Conservation (phyloP, 192 early-diverging fungal genomes). For the Helicostylum pulchrum region DNA sequence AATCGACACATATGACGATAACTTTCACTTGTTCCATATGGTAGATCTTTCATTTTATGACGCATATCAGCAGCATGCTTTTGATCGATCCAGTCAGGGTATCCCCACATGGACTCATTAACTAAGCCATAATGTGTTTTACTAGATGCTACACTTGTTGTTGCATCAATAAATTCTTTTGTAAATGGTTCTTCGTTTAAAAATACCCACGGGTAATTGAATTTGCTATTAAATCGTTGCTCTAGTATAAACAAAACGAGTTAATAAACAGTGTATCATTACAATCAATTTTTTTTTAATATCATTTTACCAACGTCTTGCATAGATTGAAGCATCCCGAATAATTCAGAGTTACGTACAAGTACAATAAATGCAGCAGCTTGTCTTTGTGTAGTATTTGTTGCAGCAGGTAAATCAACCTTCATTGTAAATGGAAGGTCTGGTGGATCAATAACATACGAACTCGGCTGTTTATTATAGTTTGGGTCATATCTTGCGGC, state of each 20-base stretch:
- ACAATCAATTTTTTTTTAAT: not conserved
- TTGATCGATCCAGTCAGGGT: slow-evolving; percentile 70
- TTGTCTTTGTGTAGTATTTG: slow-evolving; percentile 14
- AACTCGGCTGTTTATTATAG: not conserved
- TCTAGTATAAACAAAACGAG: slow-evolving; percentile 30
- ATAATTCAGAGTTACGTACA: slow-evolving; percentile 66
- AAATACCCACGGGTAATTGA: slow-evolving; percentile 83
- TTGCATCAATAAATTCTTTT: slow-evolving; percentile 62
- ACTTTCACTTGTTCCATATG: slow-evolving; percentile 66
- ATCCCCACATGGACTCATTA: slow-evolving; percentile 68
- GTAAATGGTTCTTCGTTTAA: slow-evolving; percentile 77
- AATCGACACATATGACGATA: slow-evolving; percentile 90
- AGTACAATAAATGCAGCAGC: slow-evolving; percentile 45
- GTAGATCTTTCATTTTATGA: slow-evolving; percentile 42
- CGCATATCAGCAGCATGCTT: slow-evolving; percentile 54
- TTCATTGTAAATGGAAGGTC: slow-evolving; percentile 13
- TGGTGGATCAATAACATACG: slow-evolving; percentile 16
- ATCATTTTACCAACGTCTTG: slow-evolving; percentile 53
- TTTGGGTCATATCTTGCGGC: not conserved
- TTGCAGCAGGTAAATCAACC: slow-evolving; percentile 5
- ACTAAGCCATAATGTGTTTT: slow-evolving; percentile 68
- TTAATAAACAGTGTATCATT: not conserved
- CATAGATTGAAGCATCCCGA: slow-evolving; percentile 55
- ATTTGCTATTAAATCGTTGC: slow-evolving; percentile 66
- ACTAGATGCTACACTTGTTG: slow-evolving; percentile 39